Base-by-base conservation (phyloP, 345 rosid genomes). In the Toxicodendron radicans region DNA sequence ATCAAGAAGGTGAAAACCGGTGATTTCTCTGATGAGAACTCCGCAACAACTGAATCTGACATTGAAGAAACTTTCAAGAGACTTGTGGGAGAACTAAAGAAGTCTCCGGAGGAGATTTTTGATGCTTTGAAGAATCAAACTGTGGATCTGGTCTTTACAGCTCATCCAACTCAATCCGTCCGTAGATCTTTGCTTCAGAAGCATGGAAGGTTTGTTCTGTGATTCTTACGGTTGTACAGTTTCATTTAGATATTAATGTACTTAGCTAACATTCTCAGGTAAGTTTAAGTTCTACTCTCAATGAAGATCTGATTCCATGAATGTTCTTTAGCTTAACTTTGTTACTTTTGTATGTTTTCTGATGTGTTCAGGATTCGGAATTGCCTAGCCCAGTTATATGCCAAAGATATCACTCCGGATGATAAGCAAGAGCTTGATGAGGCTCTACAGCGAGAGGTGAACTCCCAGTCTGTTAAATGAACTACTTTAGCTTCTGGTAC, bases 341-440 rank as follows among this genome's bases (percentile, higher is more conserved):
- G 4, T 65, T 24, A 38, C n/a, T 30, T 70, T 13, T 62, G 38
- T 11, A 18, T 33, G 70, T 27, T 78, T 70, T 76, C 64, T 16
- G 24, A 45, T 24, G 4, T 58, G 62, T 67, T 67, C 86, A 95
- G 99, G 96, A 88, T 95, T 72, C 86, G 96, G 14, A 79, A 95
- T 78, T 93, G 94, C 77, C 83, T 95, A 80, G 93, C 97, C 10
- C 97, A 93, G 78, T 67, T 95, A 68, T 88, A 93, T 83, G 97
- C 97, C 52, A 95, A 93, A 60, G 98, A 95, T 75, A 91, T 95
- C 66, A 95, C 96, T 82, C 98, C 98, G 67, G 96, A 95, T 85
- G 98, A 93, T 77, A 93, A 95, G 87, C 98, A 91, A 82, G 99
- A 95, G 89, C 96, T 95, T 23, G 98, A 93, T 72, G 99, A 95